phyloP scores from a whole-genome alignment of 345 rosid species.

The Corchorus capsularis region DNA sequence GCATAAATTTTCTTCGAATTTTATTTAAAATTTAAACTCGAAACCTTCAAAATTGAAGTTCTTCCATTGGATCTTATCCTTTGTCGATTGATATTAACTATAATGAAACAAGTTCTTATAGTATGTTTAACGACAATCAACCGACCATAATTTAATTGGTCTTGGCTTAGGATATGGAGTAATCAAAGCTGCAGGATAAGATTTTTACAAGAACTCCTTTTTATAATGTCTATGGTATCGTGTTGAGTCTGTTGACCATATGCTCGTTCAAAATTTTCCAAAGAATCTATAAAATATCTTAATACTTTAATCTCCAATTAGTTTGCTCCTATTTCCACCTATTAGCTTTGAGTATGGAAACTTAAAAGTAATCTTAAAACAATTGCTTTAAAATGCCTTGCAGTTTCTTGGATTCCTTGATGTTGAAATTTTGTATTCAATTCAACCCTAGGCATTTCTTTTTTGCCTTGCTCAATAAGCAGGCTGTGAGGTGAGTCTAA shows the following conservation, averaged over 20 bases:
- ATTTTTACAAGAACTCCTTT: background rate
- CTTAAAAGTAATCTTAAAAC: background rate
- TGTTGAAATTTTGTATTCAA: too few species aligned
- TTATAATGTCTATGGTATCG: background rate
- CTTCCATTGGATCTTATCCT: too few species aligned
- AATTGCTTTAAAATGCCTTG: background rate
- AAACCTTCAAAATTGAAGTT: background rate
- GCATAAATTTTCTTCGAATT: too few species aligned
- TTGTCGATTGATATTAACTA: too few species aligned
- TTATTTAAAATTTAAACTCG: background rate
- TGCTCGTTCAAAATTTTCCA: background rate
- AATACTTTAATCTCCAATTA: background rate
- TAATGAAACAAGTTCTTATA: too few species aligned
- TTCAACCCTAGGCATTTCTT: too few species aligned
- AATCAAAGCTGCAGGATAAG: too few species aligned
- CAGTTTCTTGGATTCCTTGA: conserved; percentile 1
- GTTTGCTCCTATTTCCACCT: too few species aligned
- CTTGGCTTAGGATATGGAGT: background rate
- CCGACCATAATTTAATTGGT: background rate
- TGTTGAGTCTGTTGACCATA: background rate
- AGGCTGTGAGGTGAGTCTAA: too few species aligned
- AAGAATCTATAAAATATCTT: background rate
- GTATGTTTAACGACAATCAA: background rate
- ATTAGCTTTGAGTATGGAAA: too few species aligned
- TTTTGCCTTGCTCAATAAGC: too few species aligned